Conservation (phyloP, 306 rosid species). For the Oxytropis ochrocephala region DNA sequence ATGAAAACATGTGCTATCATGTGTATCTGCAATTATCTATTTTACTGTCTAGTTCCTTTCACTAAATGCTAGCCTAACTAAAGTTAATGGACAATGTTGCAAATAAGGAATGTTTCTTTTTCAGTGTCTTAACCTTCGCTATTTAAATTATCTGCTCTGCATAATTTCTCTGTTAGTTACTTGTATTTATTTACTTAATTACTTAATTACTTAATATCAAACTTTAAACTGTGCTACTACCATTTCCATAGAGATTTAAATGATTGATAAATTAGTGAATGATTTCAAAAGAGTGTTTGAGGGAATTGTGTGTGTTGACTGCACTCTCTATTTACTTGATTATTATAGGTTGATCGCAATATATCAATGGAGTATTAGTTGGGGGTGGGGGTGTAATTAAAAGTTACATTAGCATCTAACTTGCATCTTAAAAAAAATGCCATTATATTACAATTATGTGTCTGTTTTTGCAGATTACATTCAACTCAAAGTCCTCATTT, state of each 20-base stretch:
- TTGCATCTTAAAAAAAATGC: too few species aligned
- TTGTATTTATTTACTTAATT: neutral
- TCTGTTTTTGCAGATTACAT: constrained; percentile 53
- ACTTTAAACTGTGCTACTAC: neutral
- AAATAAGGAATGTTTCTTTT: neutral
- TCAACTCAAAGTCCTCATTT: constrained; percentile 69
- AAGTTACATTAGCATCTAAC: too few species aligned
- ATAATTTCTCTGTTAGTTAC: neutral
- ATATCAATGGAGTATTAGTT: too few species aligned
- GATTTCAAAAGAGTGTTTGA: too few species aligned
- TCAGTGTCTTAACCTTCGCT: neutral
- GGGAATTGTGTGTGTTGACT: too few species aligned
- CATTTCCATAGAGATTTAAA: too few species aligned
- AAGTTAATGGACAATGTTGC: neutral
- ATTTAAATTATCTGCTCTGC: neutral
- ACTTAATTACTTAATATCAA: too few species aligned
- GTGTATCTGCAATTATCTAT: neutral
- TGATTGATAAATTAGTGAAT: too few species aligned
- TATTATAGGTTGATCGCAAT: too few species aligned
- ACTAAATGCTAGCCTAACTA: constrained; percentile 1
- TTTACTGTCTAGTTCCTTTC: neutral
- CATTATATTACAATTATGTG: neutral
- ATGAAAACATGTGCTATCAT: neutral
- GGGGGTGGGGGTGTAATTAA: too few species aligned
- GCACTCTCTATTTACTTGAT: too few species aligned